These are phyloP conservation scores for Achaetomiella virescens DNA, from an alignment of 495 filamentous ascomycete genomes.

Conservation along the genomic window DNA sequence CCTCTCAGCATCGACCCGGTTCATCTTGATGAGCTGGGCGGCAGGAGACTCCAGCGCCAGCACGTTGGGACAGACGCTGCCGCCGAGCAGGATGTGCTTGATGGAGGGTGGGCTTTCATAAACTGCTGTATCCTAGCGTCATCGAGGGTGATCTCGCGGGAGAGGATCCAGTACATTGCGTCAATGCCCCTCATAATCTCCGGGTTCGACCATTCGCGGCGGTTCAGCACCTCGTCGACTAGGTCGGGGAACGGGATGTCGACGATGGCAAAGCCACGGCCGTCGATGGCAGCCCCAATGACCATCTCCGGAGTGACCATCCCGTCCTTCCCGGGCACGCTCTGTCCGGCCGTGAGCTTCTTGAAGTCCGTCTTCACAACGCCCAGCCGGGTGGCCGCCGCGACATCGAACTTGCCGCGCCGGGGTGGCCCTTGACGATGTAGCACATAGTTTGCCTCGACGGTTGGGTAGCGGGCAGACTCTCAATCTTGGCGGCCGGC, in stretches of 20 bases:
- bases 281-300: constrained; percentile 30
- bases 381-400: constrained; percentile 54
- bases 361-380: constrained; percentile 51
- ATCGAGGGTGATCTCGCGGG: constrained; percentile 51
- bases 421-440: constrained; percentile 66
- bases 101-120: constrained; percentile 54
- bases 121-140: constrained; percentile 60
- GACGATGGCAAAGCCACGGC: constrained; percentile 64
- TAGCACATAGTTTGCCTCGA: constrained; percentile 71
- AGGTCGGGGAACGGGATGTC: constrained; percentile 68
- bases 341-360: constrained; percentile 45
- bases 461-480: constrained; percentile 59
- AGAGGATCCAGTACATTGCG: constrained; percentile 76
- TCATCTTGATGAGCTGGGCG: constrained; percentile 55
- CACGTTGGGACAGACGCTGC: constrained; percentile 64
- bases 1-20: constrained; percentile 59
- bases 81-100: constrained; percentile 70
- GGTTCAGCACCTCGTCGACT: constrained; percentile 56
- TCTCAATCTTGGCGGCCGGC: constrained; percentile 62
- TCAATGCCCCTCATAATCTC: constrained; percentile 59
- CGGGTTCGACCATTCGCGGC: constrained; percentile 65
- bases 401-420: constrained; percentile 70
- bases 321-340: constrained; percentile 49
- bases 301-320: constrained; percentile 53
- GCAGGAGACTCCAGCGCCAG: constrained; percentile 61